phyloP scores from a whole-genome alignment of 371 early-diverging fungal genomes.

The Mycotypha africana region DNA sequence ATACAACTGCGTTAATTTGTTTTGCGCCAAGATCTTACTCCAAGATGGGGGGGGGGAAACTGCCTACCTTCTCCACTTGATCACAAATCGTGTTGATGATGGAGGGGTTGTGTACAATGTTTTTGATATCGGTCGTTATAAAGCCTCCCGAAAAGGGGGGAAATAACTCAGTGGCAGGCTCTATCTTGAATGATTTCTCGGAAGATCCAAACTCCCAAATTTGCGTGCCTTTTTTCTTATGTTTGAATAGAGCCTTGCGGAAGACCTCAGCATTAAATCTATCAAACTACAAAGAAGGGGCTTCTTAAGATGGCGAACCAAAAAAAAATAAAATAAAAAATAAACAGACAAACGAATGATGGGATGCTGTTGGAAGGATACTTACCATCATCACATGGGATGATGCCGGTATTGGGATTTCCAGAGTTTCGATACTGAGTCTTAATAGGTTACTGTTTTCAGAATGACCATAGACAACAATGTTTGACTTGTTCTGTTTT shows the following conservation, averaged over 20 bases:
- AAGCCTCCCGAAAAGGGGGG: conserved; percentile 18
- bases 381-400: conserved; percentile 13
- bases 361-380: too few species aligned
- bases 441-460: too few species aligned
- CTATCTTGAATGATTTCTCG: conserved; percentile 1
- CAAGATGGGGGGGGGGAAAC: too few species aligned
- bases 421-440: too few species aligned
- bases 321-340: too few species aligned
- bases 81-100: conserved; percentile 3
- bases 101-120: conserved; percentile 4
- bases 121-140: conserved; percentile 13
- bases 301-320: neutral
- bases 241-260: conserved; percentile 1
- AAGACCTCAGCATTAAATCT: neutral
- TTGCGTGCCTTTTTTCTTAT: conserved; percentile 13
- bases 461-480: too few species aligned
- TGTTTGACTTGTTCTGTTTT: too few species aligned
- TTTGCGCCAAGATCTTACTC: neutral
- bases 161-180: conserved; percentile 9
- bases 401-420: too few species aligned
- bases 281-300: conserved; percentile 12
- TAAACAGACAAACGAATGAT: neutral
- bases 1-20: neutral
- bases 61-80: conserved; percentile 3
- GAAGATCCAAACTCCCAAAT: conserved; percentile 20